Conservation (phyloP, 176 grass and related monocot genomes). For the Carex cristatella region DNA sequence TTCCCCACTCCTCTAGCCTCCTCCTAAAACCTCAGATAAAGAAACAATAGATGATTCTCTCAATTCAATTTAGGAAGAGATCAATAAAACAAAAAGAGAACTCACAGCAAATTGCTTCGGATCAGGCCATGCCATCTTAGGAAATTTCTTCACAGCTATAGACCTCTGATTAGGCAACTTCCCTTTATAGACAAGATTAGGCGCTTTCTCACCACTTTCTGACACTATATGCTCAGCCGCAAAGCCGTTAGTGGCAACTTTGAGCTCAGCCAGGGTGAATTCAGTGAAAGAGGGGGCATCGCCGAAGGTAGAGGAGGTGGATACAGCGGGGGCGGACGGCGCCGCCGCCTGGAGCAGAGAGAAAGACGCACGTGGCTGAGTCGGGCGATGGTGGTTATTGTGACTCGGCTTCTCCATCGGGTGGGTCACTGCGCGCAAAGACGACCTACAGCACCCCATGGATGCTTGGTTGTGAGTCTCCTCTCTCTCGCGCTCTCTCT, state of each 20-base stretch:
- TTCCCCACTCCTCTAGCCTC: conserved; percentile 85
- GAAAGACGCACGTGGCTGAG: conserved; percentile 28
- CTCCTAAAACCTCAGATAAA: conserved; percentile 47
- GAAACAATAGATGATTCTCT: neutral
- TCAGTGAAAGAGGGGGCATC: conserved; percentile 43
- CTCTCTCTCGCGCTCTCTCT: neutral
- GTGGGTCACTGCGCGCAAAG: conserved; percentile 37
- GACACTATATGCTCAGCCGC: conserved; percentile 67
- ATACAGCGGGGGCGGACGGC: neutral
- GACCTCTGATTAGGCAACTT: conserved; percentile 43
- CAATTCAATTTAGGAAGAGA: neutral
- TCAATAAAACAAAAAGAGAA: neutral
- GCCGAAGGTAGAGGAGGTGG: neutral
- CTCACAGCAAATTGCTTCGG: conserved; percentile 93
- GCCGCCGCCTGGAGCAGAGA: conserved; percentile 20
- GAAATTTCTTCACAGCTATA: conserved; percentile 98
- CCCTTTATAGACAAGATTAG: conserved; percentile 90
- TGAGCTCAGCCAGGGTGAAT: conserved; percentile 75
- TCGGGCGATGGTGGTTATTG: neutral
- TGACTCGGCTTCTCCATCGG: conserved; percentile 46
- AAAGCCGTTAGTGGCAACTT: conserved; percentile 64
- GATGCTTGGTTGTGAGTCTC: neutral
- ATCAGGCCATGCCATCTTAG: conserved; percentile 84
- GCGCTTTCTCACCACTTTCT: conserved; percentile 89
- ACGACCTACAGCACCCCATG: conserved; percentile 86